Percentiles rank a stretch among this genome's conserved stretches.
Evolutionary conservation across 176 grass and related monocot species (phyloP).

Genomic region (Ananas comosus): DNA sequence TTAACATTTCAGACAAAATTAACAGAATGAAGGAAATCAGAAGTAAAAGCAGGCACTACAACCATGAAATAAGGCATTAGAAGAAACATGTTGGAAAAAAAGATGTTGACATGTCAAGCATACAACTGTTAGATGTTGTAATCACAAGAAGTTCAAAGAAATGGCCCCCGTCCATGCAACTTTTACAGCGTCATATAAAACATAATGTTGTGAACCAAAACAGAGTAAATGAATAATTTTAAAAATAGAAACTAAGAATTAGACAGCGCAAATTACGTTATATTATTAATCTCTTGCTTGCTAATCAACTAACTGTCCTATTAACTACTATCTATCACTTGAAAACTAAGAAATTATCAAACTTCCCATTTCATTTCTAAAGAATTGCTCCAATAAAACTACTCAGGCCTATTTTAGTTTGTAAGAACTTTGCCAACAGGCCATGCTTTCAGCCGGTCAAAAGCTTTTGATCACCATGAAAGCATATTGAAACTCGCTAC

Average conservation of each 20-base stretch:
- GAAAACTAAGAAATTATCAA: background rate
- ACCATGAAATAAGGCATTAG: background rate
- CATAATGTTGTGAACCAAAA: background rate
- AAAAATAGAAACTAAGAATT: background rate
- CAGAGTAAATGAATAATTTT: background rate
- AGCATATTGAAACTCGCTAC: background rate
- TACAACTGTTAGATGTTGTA: background rate
- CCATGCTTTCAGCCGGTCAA: background rate
- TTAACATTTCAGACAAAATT: constrained; percentile 7
- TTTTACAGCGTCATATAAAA: background rate
- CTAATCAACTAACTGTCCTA: no score
- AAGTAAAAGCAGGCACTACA: background rate
- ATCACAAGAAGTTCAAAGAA: background rate
- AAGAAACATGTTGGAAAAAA: background rate
- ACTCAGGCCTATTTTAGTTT: background rate
- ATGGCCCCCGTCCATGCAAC: background rate
- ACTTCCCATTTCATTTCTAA: no score
- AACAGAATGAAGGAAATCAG: background rate
- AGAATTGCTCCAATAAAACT: background rate
- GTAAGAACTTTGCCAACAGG: background rate
- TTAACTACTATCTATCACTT: no score
- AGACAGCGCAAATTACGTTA: background rate
- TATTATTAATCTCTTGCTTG: background rate
- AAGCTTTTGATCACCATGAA: background rate
- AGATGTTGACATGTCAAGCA: background rate